A percentile compares a stretch with the other conserved stretches of the same genome.
Conservation (phyloP, 805 yeast species). For the Yarrowia sp. region DNA sequence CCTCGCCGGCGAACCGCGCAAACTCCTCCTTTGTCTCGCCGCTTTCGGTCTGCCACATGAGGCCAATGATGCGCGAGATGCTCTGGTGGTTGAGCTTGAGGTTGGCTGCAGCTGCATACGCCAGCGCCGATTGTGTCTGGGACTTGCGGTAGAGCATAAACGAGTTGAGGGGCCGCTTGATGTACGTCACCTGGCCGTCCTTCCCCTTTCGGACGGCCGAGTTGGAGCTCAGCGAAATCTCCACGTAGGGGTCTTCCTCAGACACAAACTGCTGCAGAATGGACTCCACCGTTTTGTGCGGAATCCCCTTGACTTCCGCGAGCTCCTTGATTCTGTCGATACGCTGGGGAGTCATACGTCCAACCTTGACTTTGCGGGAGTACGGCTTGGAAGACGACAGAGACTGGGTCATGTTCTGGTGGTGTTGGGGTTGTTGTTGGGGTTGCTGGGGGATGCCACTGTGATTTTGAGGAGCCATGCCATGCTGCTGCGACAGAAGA, state of each 20-base stretch:
- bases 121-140: constrained; percentile 54
- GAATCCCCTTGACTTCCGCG: constrained; percentile 47
- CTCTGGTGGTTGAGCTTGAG: constrained; percentile 54
- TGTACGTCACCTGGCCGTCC: constrained; percentile 44
- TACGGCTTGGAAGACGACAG: neutral
- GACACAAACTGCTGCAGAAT: constrained; percentile 42
- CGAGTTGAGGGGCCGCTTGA: constrained; percentile 58
- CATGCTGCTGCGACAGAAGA: neutral
- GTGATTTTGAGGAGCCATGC: no score
- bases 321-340: constrained; percentile 44
- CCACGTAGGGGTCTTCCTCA: constrained; percentile 36
- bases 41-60: constrained; percentile 57
- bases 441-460: no score
- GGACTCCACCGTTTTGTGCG: constrained; percentile 45
- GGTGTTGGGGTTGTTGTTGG: no score
- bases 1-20: constrained; percentile 52
- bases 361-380: constrained; percentile 43
- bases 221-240: constrained; percentile 24
- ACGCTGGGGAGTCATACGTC: constrained; percentile 45
- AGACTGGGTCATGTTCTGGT: neutral
- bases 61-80: constrained; percentile 54
- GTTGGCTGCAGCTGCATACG: constrained; percentile 46
- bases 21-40: constrained; percentile 52
- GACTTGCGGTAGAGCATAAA: constrained; percentile 57
- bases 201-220: constrained; percentile 36